phyloP scores from a whole-genome alignment of 805 yeast genomes.

The Wickerhamomyces rabaulensis region DNA sequence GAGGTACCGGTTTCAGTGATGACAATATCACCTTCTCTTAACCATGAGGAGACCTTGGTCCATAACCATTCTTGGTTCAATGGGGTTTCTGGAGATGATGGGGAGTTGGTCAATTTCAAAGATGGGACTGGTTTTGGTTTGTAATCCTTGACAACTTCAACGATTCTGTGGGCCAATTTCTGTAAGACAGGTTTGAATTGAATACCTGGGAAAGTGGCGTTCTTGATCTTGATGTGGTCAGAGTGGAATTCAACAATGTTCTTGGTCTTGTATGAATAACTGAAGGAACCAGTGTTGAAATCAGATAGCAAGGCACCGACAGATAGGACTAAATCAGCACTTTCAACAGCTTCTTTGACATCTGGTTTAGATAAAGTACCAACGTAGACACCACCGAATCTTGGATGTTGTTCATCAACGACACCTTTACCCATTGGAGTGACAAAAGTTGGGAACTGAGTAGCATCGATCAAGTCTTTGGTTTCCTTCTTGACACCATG shows the following conservation, averaged over 20 bases:
- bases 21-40: slow-evolving; percentile 60
- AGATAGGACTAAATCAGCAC: slow-evolving; percentile 69
- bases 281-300: slow-evolving; percentile 86
- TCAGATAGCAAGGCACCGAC: slow-evolving; percentile 83
- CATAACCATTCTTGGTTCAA: slow-evolving; percentile 66
- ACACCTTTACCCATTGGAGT: slow-evolving; percentile 91
- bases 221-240: slow-evolving; percentile 64
- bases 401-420: slow-evolving; percentile 63
- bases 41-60: slow-evolving; percentile 59
- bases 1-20: slow-evolving; percentile 74
- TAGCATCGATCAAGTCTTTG: slow-evolving; percentile 51
- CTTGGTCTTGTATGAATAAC: slow-evolving; percentile 68
- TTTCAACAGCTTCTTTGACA: slow-evolving; percentile 66
- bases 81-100: slow-evolving; percentile 38
- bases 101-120: slow-evolving; percentile 40
- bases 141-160: slow-evolving; percentile 36
- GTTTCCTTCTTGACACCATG: slow-evolving; percentile 67
- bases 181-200: slow-evolving; percentile 58
- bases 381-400: slow-evolving; percentile 82
- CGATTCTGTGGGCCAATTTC: slow-evolving; percentile 34
- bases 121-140: slow-evolving; percentile 52
- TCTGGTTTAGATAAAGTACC: slow-evolving; percentile 75
- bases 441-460: slow-evolving; percentile 77
- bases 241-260: slow-evolving; percentile 78
- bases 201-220: slow-evolving; percentile 66